Base-by-base conservation (phyloP, 2,329 filamentous ascomycete species). In the Aureobasidium sp. region DNA sequence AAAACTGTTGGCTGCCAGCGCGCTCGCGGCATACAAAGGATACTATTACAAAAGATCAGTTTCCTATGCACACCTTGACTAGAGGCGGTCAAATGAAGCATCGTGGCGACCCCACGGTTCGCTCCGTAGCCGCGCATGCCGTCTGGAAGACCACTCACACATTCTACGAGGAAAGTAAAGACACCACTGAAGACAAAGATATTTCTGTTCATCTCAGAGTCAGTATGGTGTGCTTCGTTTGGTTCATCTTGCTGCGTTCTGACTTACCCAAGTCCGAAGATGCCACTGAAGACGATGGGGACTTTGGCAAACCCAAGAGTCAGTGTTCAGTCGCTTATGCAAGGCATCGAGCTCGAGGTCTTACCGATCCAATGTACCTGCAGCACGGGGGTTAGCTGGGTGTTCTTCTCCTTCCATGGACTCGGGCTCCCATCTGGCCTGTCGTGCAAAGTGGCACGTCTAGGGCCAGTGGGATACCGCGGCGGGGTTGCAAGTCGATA, bases 121-220 rank as follows among this genome's bases (percentile, higher is more conserved):
- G 56, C 44, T 29, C 56, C 56, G 56, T 31, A 48, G 56, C 56
- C 56, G 44, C 42, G 15, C 31, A 29, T 39, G 40, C 40, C 40
- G 40, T 24, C n/a, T 44, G 40, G 24, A 14, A 47, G 31, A 33
- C 31, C 37, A 75, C 76, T 71, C 69, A 79, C 76, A 67, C 74
- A 75, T 67, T 87, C 84, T 12, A 93, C 90, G 66, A 95, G 78
- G 76, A 95, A 96, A 14, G 91, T 95, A 74, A 96, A 96, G 66
- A 95, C 85, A 58, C 91, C 90, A 62, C 85, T 87, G 74, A 90
- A 97, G 33, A 88, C 85, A 62, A 95, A 82, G 64, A 96, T 82
- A 60, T 69, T 71, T 42, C 63, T 66, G 64, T 66, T 39, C 22
- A 3, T 29, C n/a, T 7, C 45, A 24, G 22, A 61, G 7, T 59